Evolutionary conservation across 2,329 filamentous ascomycete species (phyloP).

Genomic region (Metarhizium robertsii): DNA sequence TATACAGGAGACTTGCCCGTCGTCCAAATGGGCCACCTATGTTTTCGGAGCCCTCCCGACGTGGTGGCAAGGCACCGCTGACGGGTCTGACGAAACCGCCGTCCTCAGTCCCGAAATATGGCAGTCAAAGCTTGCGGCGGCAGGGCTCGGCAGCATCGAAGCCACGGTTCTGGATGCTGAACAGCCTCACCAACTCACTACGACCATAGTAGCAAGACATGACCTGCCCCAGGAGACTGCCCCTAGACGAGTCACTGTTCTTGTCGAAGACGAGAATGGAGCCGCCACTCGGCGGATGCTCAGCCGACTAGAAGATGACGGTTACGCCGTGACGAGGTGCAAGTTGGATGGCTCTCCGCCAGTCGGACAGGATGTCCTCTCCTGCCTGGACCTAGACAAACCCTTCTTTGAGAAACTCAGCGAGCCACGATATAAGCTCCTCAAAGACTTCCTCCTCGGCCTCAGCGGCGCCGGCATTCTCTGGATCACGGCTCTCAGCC

Average conservation of each 20-base stretch:
- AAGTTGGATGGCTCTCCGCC: too few relatives aligned
- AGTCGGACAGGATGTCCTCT: not conserved
- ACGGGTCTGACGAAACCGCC: constrained; percentile 18
- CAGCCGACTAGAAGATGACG: not conserved
- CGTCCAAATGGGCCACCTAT: constrained; percentile 4
- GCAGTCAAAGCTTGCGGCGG: constrained; percentile 15
- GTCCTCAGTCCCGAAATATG: constrained; percentile 13
- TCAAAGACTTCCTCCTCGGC: not conserved
- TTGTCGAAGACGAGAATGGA: too few relatives aligned
- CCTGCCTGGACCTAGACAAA: not conserved
- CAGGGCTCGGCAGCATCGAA: constrained; percentile 13
- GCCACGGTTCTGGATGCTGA: too few relatives aligned
- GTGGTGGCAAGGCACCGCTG: constrained; percentile 26
- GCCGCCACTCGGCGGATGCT: not conserved
- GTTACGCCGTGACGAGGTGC: too few relatives aligned
- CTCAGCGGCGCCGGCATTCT: not conserved
- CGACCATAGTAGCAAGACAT: too few relatives aligned
- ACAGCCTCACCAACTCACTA: too few relatives aligned
- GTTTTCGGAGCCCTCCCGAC: constrained; percentile 18
- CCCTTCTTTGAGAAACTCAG: not conserved
- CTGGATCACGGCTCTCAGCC: constrained; percentile 6
- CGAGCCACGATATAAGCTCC: not conserved
- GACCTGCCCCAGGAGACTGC: too few relatives aligned
- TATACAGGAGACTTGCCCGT: not conserved
- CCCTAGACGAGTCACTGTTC: too few relatives aligned